These are phyloP conservation scores for Epichloe sp. DNA, from an alignment of 2,329 filamentous ascomycete species.

Conservation along the genomic window DNA sequence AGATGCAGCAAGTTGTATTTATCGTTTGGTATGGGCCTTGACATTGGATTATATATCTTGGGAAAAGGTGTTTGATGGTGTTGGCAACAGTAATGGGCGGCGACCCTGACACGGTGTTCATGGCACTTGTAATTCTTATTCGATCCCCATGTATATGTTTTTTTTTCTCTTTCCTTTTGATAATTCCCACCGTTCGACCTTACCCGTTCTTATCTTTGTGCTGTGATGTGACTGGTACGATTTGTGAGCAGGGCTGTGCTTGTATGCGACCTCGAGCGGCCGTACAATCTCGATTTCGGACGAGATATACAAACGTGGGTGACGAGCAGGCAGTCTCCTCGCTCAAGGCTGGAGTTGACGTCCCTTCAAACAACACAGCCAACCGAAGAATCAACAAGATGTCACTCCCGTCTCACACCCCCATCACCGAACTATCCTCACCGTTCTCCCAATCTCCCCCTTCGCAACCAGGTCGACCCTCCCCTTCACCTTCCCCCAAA, in stretches of 20 bases:
- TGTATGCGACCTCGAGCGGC: no score
- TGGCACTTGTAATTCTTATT: not conserved
- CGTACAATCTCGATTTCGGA: no score
- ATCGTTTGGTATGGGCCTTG: not conserved
- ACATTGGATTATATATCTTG: not conserved
- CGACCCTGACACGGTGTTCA: not conserved
- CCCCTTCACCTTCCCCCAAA: slow-evolving; percentile 39
- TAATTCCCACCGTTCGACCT: no score
- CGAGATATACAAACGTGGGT: no score
- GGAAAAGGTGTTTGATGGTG: not conserved
- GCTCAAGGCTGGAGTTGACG: no score
- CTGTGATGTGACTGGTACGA: no score
- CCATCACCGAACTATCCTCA: slow-evolving; percentile 27
- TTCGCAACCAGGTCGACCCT: slow-evolving; percentile 34
- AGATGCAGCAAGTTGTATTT: not conserved
- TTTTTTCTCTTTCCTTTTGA: not conserved
- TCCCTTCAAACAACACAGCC: no score
- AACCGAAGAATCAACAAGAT: no score
- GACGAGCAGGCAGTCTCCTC: no score
- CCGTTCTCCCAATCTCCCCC: slow-evolving; percentile 32
- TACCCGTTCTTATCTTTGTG: no score
- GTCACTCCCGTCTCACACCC: not conserved
- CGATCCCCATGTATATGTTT: no score
- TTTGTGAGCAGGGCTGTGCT: no score
- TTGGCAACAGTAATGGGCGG: not conserved